A percentile compares a stretch with the other conserved stretches of the same genome.
Conservation (phyloP, 2,329 filamentous ascomycete species). For the Microcyclospora tardicrescens region DNA sequence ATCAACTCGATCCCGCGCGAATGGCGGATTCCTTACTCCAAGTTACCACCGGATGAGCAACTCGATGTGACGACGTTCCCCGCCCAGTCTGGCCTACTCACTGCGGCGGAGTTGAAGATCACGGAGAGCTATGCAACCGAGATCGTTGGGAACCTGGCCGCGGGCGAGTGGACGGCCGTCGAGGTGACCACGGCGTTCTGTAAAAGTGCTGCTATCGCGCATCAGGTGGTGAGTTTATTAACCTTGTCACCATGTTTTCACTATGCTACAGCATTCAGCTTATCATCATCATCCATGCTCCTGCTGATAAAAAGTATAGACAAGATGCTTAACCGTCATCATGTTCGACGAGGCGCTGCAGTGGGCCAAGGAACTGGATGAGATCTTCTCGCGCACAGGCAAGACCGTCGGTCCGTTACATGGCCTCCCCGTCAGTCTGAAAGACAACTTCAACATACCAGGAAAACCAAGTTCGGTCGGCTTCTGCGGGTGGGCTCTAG, state of each 20-base stretch:
- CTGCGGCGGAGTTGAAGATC: slow-evolving; percentile 37
- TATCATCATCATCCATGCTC: background rate
- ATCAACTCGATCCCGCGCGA: slow-evolving; percentile 42
- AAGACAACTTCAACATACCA: slow-evolving; percentile 55
- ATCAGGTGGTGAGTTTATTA: slow-evolving; percentile 35
- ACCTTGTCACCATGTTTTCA: background rate
- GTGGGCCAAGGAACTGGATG: slow-evolving; percentile 40
- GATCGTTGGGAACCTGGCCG: slow-evolving; percentile 29
- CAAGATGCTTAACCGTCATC: slow-evolving; percentile 47
- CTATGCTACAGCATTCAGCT: background rate
- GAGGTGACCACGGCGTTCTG: slow-evolving; percentile 42
- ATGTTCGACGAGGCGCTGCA: slow-evolving; percentile 42
- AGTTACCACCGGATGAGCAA: slow-evolving; percentile 42
- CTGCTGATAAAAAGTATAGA: slow-evolving; percentile 24
- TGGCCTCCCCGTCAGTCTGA: slow-evolving; percentile 53
- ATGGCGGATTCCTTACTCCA: slow-evolving; percentile 42
- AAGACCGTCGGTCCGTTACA: slow-evolving; percentile 50
- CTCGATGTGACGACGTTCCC: slow-evolving; percentile 47
- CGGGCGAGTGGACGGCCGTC: slow-evolving; percentile 36
- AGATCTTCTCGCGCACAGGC: slow-evolving; percentile 34
- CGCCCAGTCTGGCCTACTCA: slow-evolving; percentile 46
- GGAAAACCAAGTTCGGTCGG: slow-evolving; percentile 51
- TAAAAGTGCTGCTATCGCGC: slow-evolving; percentile 41
- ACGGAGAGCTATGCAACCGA: slow-evolving; percentile 30
- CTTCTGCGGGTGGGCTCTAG: slow-evolving; percentile 48